Evolutionary conservation across 352 stramenopile species (phyloP).

Genomic region (Hyphochytrium catenoides): DNA sequence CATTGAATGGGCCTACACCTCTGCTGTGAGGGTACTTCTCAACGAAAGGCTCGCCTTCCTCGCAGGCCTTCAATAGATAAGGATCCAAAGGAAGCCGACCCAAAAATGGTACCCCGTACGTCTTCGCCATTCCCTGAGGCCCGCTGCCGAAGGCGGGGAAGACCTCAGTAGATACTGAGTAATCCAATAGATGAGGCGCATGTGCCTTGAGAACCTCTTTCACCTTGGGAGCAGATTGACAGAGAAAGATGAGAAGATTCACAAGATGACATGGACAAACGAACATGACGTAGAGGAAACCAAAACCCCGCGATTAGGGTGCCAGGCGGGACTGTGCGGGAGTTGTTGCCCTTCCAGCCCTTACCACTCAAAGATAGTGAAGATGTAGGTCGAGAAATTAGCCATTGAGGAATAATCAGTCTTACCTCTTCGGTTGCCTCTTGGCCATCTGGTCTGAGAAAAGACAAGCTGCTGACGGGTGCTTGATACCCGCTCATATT

Average conservation of each 20-base stretch:
- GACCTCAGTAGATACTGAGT: conserved; percentile 58
- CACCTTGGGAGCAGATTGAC: no score
- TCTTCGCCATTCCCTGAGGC: conserved; percentile 78
- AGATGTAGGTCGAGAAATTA: conserved; percentile 30
- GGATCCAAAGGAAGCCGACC: conserved; percentile 87
- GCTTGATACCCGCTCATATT: no score
- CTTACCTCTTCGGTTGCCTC: no score
- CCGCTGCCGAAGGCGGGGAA: conserved; percentile 65
- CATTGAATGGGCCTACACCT: no score
- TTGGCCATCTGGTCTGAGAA: not conserved
- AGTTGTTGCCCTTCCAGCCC: conserved; percentile 73
- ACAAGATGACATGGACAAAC: not conserved
- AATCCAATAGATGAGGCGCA: conserved; percentile 40
- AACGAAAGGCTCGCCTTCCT: conserved; percentile 80
- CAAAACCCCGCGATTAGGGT: not conserved
- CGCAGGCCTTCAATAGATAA: conserved; percentile 84
- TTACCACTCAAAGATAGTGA: conserved; percentile 68
- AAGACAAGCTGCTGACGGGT: not conserved
- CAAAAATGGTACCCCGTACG: conserved; percentile 88
- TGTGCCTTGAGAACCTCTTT: conserved; percentile 48
- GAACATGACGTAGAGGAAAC: not conserved
- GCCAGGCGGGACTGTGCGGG: conserved; percentile 39
- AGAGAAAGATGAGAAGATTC: no score
- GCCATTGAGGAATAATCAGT: not conserved
- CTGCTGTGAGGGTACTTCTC: conserved; percentile 65